Conservation (phyloP, 2,329 filamentous ascomycete species). For the Knufia fluminis region DNA sequence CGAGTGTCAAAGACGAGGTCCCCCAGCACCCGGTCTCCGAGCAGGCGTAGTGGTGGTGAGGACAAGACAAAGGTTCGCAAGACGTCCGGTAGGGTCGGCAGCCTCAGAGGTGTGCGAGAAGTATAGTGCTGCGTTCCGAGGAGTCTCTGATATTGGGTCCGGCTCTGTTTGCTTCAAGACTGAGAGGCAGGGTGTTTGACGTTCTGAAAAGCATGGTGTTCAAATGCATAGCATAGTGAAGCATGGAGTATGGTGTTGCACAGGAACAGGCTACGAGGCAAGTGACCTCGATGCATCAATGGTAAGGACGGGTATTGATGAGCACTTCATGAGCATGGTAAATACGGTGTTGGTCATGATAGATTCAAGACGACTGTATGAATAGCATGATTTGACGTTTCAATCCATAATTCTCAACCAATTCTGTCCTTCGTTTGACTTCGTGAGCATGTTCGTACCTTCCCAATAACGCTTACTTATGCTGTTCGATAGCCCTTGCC, state of each 20-base stretch:
- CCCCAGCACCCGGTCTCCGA: conserved; percentile 19
- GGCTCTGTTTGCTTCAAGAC: not conserved
- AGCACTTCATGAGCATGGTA: conserved; percentile 8
- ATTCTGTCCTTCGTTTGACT: too few relatives aligned
- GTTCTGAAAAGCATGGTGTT: conserved; percentile 1
- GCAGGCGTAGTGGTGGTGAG: conserved; percentile 22
- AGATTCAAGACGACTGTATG: conserved; percentile 10
- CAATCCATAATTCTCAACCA: not conserved
- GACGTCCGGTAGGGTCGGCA: conserved; percentile 38
- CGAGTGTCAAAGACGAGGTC: too few relatives aligned
- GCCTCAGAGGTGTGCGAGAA: conserved; percentile 22
- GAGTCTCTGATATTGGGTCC: not conserved
- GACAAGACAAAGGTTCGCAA: conserved; percentile 32
- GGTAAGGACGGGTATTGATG: conserved; percentile 1
- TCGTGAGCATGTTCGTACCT: too few relatives aligned
- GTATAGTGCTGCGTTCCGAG: conserved; percentile 8
- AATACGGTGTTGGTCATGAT: conserved; percentile 1
- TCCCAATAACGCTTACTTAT: conserved; percentile 1
- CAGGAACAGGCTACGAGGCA: not conserved
- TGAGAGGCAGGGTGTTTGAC: not conserved
- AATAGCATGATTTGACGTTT: conserved; percentile 1
- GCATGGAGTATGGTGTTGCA: conserved; percentile 6
- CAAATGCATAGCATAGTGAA: conserved; percentile 1
- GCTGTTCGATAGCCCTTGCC: conserved; percentile 10
- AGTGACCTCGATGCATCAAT: not conserved